Percentiles rank a stretch among this genome's conserved stretches.
These are phyloP conservation scores for Pseudonitzschia delicatissima DNA, from an alignment of 108 stramenopile genomes.

Conservation along the genomic window DNA sequence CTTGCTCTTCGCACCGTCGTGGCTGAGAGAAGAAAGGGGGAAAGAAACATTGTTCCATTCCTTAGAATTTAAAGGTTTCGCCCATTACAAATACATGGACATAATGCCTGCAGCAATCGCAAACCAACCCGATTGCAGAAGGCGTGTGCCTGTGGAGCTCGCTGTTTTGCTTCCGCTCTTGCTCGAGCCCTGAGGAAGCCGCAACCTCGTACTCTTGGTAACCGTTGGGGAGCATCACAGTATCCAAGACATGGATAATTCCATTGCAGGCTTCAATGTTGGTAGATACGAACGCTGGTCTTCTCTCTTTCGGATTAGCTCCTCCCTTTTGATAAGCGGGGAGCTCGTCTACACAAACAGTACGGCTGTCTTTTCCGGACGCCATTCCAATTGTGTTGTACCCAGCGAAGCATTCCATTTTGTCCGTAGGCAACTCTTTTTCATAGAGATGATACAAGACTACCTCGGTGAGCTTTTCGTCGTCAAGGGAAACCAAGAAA, in stretches of 20 bases:
- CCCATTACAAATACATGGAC: not conserved
- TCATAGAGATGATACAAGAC: constrained; percentile 7
- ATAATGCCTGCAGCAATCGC: not conserved
- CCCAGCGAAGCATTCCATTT: constrained; percentile 13
- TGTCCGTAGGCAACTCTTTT: not conserved
- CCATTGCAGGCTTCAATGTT: constrained; percentile 55
- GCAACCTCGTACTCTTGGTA: not conserved
- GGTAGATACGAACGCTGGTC: constrained; percentile 20
- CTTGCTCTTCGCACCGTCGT: no score
- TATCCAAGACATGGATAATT: constrained; percentile 51
- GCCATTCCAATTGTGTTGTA: constrained; percentile 35
- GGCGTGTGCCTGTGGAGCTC: not conserved
- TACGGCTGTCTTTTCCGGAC: constrained; percentile 28
- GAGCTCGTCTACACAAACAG: constrained; percentile 6
- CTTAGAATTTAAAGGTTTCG: no score
- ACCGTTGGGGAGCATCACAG: not conserved
- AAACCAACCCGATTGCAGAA: not conserved
- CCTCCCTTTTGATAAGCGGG: constrained; percentile 31
- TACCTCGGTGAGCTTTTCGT: constrained; percentile 16
- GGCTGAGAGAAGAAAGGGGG: no score
- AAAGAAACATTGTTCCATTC: no score
- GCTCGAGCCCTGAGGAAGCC: no score
- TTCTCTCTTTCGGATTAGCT: constrained; percentile 11
- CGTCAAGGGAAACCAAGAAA: not conserved
- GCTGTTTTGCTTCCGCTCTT: not conserved